Percentiles rank a stretch among this genome's conserved stretches.
phyloP scores from a whole-genome alignment of 257 asterid species.

The Leonotis leonurus region DNA sequence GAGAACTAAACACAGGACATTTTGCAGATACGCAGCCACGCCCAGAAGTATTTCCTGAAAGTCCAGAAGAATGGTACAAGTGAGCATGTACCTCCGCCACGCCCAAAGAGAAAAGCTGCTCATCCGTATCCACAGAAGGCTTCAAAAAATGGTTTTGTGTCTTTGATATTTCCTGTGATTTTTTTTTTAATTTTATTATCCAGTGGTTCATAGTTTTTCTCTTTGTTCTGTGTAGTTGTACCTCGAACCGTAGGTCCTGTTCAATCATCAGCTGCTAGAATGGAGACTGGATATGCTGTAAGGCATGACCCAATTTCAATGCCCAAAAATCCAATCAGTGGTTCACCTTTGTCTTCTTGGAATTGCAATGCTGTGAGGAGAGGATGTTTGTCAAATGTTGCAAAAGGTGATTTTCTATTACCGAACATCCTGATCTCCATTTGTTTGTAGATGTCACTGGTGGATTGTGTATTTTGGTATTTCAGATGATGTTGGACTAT shows the following conservation, averaged over 20 bases:
- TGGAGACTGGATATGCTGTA: conserved; percentile 36
- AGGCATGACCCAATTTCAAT: conserved; percentile 40
- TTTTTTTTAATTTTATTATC: neutral
- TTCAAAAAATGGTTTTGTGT: conserved; percentile 44
- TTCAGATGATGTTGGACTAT: conserved; percentile 45
- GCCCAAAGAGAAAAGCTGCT: conserved; percentile 89
- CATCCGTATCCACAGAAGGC: conserved; percentile 96
- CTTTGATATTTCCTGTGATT: neutral
- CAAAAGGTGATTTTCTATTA: conserved; percentile 39
- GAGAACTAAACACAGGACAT: conserved; percentile 12
- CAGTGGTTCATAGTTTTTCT: neutral
- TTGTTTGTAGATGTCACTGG: neutral
- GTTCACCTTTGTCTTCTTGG: conserved; percentile 47
- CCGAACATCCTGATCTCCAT: neutral
- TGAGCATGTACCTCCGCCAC: conserved; percentile 94
- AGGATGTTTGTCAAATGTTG: conserved; percentile 18
- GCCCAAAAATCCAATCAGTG: conserved; percentile 29
- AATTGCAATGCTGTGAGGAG: conserved; percentile 34
- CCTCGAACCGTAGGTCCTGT: conserved; percentile 36
- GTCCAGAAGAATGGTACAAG: conserved; percentile 80
- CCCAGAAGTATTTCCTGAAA: conserved; percentile 86
- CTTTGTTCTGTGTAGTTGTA: conserved; percentile 22
- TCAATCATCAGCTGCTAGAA: conserved; percentile 39
- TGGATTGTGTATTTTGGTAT: neutral
- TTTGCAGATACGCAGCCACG: conserved; percentile 92